Percentiles rank a stretch among this genome's conserved stretches.
Evolutionary conservation across 1,284 basidiomycete species (phyloP).

Genomic region (Leccinum subrobustum): DNA sequence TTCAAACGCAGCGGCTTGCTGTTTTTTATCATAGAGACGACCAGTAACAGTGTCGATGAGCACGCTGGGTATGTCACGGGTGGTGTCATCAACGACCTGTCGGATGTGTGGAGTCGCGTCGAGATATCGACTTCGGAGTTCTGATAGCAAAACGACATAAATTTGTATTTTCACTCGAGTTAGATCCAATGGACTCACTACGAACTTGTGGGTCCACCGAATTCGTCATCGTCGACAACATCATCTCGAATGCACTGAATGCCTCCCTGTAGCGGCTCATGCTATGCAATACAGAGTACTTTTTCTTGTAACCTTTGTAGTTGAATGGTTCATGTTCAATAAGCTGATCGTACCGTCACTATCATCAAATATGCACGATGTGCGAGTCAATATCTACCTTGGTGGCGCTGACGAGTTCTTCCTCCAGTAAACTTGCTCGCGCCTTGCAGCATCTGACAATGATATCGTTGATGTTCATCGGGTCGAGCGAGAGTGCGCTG

Average conservation of each 20-base stretch:
- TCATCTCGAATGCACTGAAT: too few species aligned
- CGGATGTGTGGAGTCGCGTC: not conserved
- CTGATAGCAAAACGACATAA: not conserved
- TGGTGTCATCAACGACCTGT: not conserved
- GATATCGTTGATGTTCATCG: not conserved
- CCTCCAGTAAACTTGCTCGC: not conserved
- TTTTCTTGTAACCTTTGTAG: not conserved
- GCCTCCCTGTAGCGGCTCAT: not conserved
- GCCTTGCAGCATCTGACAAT: not conserved
- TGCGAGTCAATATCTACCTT: not conserved
- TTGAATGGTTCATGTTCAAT: not conserved
- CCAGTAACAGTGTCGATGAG: not conserved
- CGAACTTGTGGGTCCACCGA: too few species aligned
- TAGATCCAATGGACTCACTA: not conserved
- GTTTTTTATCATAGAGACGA: not conserved
- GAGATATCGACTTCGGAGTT: not conserved
- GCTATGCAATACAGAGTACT: not conserved
- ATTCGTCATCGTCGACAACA: too few species aligned
- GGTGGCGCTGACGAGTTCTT: not conserved
- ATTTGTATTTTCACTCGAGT: not conserved
- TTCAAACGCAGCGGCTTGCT: not conserved
- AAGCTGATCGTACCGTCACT: not conserved
- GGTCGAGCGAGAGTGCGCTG: not conserved
- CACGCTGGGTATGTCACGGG: not conserved
- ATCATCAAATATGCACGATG: not conserved